Conservation (phyloP, 441 rosid genomes). For the Omphalea diandra region DNA sequence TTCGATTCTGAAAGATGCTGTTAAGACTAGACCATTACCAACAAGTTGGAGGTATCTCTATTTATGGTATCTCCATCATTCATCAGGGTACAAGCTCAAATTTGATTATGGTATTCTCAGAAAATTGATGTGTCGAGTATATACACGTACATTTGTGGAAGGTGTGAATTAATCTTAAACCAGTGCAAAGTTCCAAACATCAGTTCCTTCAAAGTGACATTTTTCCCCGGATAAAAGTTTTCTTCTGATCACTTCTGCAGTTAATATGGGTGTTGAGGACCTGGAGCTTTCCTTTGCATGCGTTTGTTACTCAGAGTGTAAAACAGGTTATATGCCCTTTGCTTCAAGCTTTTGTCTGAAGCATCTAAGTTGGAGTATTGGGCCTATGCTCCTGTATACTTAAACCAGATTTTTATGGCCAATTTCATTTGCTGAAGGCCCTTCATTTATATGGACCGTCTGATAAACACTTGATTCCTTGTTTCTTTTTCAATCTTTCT, state of each 20-base stretch:
- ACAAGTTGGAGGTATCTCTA: not conserved
- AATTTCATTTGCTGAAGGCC: not conserved
- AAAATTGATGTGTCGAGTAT: not conserved
- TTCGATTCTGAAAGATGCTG: too few species aligned
- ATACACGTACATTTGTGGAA: not conserved
- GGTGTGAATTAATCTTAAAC: not conserved
- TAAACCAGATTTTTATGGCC: not conserved
- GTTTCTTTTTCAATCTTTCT: too few species aligned
- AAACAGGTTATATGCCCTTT: not conserved
- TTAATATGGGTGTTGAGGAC: not conserved
- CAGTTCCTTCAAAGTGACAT: not conserved
- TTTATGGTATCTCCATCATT: not conserved
- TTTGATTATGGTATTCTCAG: not conserved
- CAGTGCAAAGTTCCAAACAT: not conserved
- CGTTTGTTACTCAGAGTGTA: not conserved
- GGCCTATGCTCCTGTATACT: not conserved
- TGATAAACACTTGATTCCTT: too few species aligned
- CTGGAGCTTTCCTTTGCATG: not conserved
- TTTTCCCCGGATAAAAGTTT: not conserved
- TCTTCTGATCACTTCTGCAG: not conserved
- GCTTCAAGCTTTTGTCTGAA: not conserved
- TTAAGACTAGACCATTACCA: too few species aligned
- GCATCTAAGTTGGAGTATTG: not conserved
- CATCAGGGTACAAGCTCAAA: not conserved
- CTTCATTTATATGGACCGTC: not conserved